Percentiles rank a stretch among this genome's conserved stretches.
These are phyloP conservation scores for Phytophthora pistaciae DNA, from an alignment of 352 stramenopile species.

Conservation along the genomic window DNA sequence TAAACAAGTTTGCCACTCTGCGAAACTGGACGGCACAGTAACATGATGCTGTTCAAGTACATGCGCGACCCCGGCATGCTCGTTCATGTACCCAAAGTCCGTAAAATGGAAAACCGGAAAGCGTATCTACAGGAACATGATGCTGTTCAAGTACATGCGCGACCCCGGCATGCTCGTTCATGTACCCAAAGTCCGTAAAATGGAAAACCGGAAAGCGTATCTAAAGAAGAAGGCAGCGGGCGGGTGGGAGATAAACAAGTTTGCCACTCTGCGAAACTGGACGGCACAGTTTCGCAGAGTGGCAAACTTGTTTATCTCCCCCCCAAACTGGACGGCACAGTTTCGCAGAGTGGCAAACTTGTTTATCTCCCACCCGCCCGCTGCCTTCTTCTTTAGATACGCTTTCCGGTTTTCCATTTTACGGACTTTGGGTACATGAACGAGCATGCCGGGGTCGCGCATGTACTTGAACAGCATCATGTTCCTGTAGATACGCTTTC, in stretches of 20 bases:
- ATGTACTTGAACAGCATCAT: constrained; percentile 5
- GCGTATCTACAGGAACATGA: constrained; percentile 4
- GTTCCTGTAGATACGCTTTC: too few species aligned
- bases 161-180: neutral
- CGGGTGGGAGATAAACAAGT: too few species aligned
- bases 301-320: too few species aligned
- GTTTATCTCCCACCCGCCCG: too few species aligned
- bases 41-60: constrained; percentile 4
- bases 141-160: constrained; percentile 1
- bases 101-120: constrained; percentile 1
- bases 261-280: too few species aligned
- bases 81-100: neutral
- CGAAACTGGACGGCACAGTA: too few species aligned
- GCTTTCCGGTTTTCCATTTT: constrained; percentile 2
- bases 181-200: neutral
- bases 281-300: too few species aligned
- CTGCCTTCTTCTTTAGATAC: neutral
- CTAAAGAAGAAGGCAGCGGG: neutral
- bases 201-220: constrained; percentile 4
- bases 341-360: too few species aligned
- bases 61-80: neutral
- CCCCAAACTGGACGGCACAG: too few species aligned
- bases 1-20: too few species aligned
- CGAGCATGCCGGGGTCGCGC: neutral
- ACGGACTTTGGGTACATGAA: neutral